A percentile compares a stretch with the other conserved stretches of the same genome.
Conservation (phyloP, 371 early-diverging fungal genomes). For the Apophysomyces variabilis region DNA sequence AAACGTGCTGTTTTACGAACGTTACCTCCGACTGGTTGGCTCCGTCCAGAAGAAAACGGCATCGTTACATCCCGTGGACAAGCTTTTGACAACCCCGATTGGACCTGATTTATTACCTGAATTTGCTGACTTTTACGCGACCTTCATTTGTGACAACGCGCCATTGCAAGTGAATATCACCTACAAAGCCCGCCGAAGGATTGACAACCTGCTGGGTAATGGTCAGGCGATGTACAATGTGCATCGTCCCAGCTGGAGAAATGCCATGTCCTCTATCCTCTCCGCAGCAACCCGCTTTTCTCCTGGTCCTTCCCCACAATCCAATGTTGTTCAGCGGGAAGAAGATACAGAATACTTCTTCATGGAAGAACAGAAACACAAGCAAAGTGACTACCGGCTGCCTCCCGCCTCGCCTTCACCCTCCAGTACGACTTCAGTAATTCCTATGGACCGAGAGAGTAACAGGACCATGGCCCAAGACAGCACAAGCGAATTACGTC, state of each 20-base stretch:
- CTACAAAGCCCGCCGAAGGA: slow-evolving; percentile 21
- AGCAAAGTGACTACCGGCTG: neutral
- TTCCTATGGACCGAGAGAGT: neutral
- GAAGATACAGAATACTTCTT: slow-evolving; percentile 6
- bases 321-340: neutral
- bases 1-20: slow-evolving; percentile 38
- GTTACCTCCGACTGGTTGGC: slow-evolving; percentile 20
- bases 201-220: slow-evolving; percentile 15
- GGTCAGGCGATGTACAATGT: slow-evolving; percentile 1
- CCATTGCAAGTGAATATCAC: slow-evolving; percentile 37
- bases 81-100: slow-evolving; percentile 9
- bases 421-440: neutral
- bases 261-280: neutral
- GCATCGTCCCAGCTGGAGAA: neutral
- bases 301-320: neutral
- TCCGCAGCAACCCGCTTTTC: neutral
- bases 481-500: neutral
- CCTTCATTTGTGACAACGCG: slow-evolving; percentile 27
- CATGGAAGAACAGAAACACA: slow-evolving; percentile 4
- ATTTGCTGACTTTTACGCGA: slow-evolving; percentile 31
- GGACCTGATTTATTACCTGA: slow-evolving; percentile 12
- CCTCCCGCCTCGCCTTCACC: slow-evolving; percentile 3
- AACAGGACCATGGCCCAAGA: neutral
- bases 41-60: slow-evolving; percentile 10
- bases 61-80: neutral